These are phyloP conservation scores for Colletotrichum sp. DNA, from an alignment of 2,329 filamentous ascomycete genomes.

Conservation along the genomic window DNA sequence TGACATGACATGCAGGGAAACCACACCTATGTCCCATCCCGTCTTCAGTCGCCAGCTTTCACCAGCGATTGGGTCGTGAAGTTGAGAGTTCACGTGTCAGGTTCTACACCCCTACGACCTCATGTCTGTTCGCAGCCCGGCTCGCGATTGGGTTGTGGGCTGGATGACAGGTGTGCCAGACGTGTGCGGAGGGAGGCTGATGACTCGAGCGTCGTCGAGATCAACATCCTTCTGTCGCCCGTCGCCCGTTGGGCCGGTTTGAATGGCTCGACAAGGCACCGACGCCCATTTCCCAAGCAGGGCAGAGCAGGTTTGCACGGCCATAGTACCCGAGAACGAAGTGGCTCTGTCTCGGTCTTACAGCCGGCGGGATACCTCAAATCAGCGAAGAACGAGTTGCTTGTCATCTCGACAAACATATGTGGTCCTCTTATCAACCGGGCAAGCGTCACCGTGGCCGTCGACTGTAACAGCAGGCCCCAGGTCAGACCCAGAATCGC, in stretches of 20 bases:
- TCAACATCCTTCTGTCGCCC: background rate
- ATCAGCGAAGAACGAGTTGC: background rate
- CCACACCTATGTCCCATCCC: background rate
- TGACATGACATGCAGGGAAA: background rate
- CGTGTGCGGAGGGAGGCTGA: background rate
- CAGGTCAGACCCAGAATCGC: background rate
- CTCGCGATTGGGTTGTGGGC: slow-evolving; percentile 12
- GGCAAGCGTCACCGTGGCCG: background rate
- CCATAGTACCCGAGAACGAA: background rate
- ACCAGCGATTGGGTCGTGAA: background rate
- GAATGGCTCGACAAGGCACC: background rate
- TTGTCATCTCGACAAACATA: background rate
- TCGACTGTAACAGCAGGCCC: background rate
- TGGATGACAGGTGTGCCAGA: slow-evolving; percentile 3
- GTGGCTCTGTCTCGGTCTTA: background rate
- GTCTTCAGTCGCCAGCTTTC: background rate
- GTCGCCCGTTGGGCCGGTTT: background rate
- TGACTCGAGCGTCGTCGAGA: background rate
- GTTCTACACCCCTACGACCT: background rate
- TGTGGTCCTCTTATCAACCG: background rate
- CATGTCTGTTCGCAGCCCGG: background rate
- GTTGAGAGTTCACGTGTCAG: background rate
- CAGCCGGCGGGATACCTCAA: background rate
- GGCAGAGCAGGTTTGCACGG: background rate
- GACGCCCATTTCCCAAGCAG: background rate